Base-by-base conservation (phyloP, 2,329 filamentous ascomycete species). In the Nothomitra cinnamomea region DNA sequence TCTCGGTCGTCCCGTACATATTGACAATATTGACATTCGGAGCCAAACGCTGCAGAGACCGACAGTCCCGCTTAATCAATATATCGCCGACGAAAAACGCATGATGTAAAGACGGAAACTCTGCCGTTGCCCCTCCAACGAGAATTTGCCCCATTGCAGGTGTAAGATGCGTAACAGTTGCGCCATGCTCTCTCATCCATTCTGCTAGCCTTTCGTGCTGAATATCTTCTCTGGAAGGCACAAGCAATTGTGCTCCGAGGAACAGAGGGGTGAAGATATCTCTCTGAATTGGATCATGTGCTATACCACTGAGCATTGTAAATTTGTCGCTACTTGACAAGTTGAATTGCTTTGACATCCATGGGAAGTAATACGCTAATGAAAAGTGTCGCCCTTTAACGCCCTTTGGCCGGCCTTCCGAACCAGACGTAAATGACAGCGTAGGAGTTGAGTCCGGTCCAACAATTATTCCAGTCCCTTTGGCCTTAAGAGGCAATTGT, bases 61-160 rank as follows among this genome's bases (percentile, higher is more conserved):
- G 74, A 67, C 87, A 94, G 61, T 96, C 90, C 62, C 80, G 77
- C 63, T 82, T 94, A 57, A 87, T 94, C 49, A 96, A 68, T 35
- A 95, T 74, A 63, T 96, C 90, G 32, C 92, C 92, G 1, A 96
- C 90, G 57, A 90, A 96, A 72, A 96, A 90, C n/a, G 82, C 87
- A 55, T 80, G 74, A 55, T 83, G 75, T n/a, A 95, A 72, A 10
- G 76, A 73, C 1, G 87, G 83, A 62, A 95, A 94, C 58, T 85
- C 68, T 0, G 86, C 81, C 2, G 72, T 82, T 22, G 87, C 85
- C 59, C 85, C 87, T 42, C 88, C 89, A 15, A 90, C 82, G 1
- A 96, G 71, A 57, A 96, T 92, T 61, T 95, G 87, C 54, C 89
- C 89, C 89, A 96, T 95, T 54, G 92, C 92, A 7, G 92, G 92